Percentiles rank a stretch among this genome's conserved stretches.
Evolutionary conservation across 495 filamentous ascomycete species (phyloP).

Genomic region (Penicillium ochrochloron): DNA sequence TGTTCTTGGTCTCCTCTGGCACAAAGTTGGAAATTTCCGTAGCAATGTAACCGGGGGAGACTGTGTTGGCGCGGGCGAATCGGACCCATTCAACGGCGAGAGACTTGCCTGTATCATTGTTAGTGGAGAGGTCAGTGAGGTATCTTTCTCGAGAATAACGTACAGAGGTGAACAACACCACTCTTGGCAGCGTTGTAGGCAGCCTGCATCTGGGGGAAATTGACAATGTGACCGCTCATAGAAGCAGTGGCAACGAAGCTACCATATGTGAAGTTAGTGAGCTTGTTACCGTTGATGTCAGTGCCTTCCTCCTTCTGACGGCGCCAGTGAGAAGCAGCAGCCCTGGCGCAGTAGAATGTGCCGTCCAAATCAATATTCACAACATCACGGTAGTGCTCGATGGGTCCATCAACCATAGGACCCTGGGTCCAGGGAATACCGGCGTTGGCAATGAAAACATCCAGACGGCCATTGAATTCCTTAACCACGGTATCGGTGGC

Average conservation of each 20-base stretch:
- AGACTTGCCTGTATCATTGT: constrained; percentile 57
- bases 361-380: constrained; percentile 79
- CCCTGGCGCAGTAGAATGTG: constrained; percentile 79
- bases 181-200: constrained; percentile 91
- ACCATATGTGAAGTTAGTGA: constrained; percentile 68
- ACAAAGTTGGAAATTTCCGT: constrained; percentile 83
- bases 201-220: constrained; percentile 83
- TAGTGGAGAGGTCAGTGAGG: not conserved
- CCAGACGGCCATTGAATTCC: constrained; percentile 75
- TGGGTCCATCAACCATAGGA: constrained; percentile 64
- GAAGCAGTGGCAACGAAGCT: constrained; percentile 80
- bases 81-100: constrained; percentile 87
- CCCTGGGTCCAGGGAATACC: constrained; percentile 77
- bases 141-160: constrained; percentile 19
- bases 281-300: constrained; percentile 65
- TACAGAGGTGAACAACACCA: constrained; percentile 82
- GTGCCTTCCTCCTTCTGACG: constrained; percentile 68
- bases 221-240: constrained; percentile 86
- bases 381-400: constrained; percentile 70
- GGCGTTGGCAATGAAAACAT: constrained; percentile 81
- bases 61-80: constrained; percentile 80
- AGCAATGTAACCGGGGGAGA: constrained; percentile 86
- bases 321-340: constrained; percentile 72
- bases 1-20: constrained; percentile 67
- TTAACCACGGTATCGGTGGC: constrained; percentile 61